phyloP scores from a whole-genome alignment of 1,284 basidiomycete genomes.

The Boletus semigastroideus region DNA sequence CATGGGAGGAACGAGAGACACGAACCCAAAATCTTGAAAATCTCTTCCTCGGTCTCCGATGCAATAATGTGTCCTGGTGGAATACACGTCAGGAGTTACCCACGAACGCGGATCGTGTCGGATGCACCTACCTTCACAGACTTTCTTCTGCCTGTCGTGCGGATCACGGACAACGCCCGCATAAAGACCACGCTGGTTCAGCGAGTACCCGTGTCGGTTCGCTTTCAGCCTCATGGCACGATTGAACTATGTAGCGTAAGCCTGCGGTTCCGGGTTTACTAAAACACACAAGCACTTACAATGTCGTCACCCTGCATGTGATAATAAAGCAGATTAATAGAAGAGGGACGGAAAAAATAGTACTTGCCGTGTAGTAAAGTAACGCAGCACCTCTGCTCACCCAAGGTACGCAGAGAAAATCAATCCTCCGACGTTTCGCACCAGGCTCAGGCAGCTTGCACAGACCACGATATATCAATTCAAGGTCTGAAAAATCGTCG shows the following conservation, averaged over 20 bases:
- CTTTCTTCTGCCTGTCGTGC: conserved; percentile 49
- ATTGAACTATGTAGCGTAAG: conserved; percentile 66
- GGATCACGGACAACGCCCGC: conserved; percentile 71
- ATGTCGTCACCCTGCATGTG: conserved; percentile 72
- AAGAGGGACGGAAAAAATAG: neutral
- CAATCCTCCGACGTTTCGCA: conserved; percentile 70
- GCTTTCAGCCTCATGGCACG: conserved; percentile 85
- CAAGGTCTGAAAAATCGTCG: conserved; percentile 62
- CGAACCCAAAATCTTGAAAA: conserved; percentile 70
- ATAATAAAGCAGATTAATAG: neutral
- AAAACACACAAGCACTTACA: conserved; percentile 42
- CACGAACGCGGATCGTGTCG: neutral
- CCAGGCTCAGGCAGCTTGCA: conserved; percentile 49
- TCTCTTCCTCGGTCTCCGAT: conserved; percentile 81
- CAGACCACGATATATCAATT: conserved; percentile 80
- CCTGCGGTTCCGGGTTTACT: too few species aligned
- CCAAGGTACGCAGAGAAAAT: conserved; percentile 80
- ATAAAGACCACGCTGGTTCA: conserved; percentile 85
- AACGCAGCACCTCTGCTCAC: conserved; percentile 77
- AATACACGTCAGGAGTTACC: neutral
- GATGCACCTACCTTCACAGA: conserved; percentile 57
- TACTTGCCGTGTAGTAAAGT: conserved; percentile 82
- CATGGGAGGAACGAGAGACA: neutral
- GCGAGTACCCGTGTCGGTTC: conserved; percentile 74
- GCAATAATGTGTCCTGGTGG: conserved; percentile 73